Conservation (phyloP, 1,284 basidiomycete species). For the Pseudozyma tsukubaensis region DNA sequence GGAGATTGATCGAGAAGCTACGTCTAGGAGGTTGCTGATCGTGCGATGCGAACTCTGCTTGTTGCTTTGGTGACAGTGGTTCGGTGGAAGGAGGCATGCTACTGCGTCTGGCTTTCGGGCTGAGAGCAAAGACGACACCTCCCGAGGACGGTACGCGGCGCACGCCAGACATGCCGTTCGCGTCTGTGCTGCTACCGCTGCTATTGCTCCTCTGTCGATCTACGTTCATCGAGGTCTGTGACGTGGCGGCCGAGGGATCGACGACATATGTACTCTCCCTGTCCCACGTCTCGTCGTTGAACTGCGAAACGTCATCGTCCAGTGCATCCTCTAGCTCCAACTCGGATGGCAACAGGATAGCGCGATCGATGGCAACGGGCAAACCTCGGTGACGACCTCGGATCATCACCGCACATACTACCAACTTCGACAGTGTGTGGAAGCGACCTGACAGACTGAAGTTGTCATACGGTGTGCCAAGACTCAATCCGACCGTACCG, state of each 20-base stretch:
- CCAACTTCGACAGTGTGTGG: slow-evolving; percentile 83
- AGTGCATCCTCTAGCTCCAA: slow-evolving; percentile 54
- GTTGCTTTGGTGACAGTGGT: slow-evolving; percentile 19
- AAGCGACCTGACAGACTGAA: slow-evolving; percentile 81
- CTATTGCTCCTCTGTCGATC: slow-evolving; percentile 23
- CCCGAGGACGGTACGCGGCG: slow-evolving; percentile 12
- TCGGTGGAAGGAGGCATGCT: slow-evolving; percentile 22
- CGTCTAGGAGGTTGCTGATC: slow-evolving; percentile 17
- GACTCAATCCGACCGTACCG: slow-evolving; percentile 71
- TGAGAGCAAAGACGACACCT: slow-evolving; percentile 41
- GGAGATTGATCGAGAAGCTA: slow-evolving; percentile 32
- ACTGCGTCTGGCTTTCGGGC: slow-evolving; percentile 17
- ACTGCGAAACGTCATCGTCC: slow-evolving; percentile 47
- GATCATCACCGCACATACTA: slow-evolving; percentile 84
- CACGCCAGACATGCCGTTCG: slow-evolving; percentile 15
- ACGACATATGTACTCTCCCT: slow-evolving; percentile 32
- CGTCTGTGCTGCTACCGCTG: slow-evolving; percentile 6
- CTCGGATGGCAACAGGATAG: slow-evolving; percentile 70
- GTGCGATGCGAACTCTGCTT: slow-evolving; percentile 8
- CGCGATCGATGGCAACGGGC: slow-evolving; percentile 82
- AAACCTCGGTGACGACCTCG: slow-evolving; percentile 89
- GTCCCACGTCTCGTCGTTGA: slow-evolving; percentile 32
- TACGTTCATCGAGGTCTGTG: slow-evolving; percentile 14
- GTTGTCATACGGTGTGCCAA: slow-evolving; percentile 77
- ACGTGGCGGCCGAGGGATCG: slow-evolving; percentile 11